phyloP scores from a whole-genome alignment of 176 grass and related monocot species.

The Dactylis glomerata region DNA sequence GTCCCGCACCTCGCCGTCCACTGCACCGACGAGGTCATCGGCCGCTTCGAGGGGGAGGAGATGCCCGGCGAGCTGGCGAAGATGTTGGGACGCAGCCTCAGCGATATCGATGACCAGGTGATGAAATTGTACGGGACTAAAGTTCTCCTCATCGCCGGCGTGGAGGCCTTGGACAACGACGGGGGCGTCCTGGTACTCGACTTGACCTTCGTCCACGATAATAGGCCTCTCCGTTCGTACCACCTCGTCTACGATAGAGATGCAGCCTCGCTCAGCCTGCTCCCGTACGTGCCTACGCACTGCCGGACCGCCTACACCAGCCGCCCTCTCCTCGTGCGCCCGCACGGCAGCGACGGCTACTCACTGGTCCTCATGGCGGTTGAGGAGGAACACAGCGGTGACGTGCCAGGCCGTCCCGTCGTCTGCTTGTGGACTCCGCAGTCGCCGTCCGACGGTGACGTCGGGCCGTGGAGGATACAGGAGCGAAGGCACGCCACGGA shows the following conservation, averaged over 20 bases:
- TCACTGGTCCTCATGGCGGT: neutral
- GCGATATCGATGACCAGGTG: neutral
- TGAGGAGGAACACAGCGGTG: no score
- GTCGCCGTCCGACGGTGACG: neutral
- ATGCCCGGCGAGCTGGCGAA: neutral
- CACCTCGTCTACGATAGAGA: neutral
- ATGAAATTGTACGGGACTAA: neutral
- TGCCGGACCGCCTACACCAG: neutral
- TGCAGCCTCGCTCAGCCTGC: neutral
- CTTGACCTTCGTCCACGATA: neutral
- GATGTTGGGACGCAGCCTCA: neutral
- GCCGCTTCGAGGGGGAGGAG: neutral
- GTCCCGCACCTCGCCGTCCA: neutral
- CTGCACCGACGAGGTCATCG: neutral
- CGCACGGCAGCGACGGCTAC: neutral
- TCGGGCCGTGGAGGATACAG: neutral
- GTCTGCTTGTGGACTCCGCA: neutral
- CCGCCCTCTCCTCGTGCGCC: neutral
- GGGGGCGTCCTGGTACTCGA: neutral
- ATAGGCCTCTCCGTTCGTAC: neutral
- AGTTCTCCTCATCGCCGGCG: neutral
- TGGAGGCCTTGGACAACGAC: neutral
- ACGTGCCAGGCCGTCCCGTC: neutral
- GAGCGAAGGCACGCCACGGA: neutral
- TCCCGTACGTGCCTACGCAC: neutral